These are phyloP conservation scores for Elsinoe batatas DNA, from an alignment of 2,329 filamentous ascomycete species.

Conservation along the genomic window DNA sequence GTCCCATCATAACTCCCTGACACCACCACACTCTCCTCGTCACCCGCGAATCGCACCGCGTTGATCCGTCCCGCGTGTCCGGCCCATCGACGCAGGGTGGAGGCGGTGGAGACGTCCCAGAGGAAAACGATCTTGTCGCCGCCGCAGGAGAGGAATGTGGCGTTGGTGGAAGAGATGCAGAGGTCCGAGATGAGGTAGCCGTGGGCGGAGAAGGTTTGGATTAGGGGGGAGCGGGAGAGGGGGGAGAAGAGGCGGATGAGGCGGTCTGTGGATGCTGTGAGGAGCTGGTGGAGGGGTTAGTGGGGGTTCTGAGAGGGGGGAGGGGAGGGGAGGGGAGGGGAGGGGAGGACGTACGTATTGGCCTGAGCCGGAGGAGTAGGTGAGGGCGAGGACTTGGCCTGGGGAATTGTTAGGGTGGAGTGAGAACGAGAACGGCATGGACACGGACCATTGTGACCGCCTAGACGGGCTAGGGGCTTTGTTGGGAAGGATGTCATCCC, in stretches of 20 bases:
- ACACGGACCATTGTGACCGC: constrained; percentile 9
- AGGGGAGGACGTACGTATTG: constrained; percentile 31
- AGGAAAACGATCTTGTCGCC: constrained; percentile 87
- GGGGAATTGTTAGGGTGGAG: neutral
- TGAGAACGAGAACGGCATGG: neutral
- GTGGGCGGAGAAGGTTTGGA: constrained; percentile 83
- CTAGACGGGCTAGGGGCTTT: constrained; percentile 9
- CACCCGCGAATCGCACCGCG: constrained; percentile 66
- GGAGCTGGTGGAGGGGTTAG: constrained; percentile 35
- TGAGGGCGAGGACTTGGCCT: constrained; percentile 41
- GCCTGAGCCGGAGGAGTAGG: constrained; percentile 39
- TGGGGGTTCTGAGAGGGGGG: neutral
- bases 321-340: neutral
- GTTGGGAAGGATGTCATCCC: constrained; percentile 13
- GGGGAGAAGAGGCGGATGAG: constrained; percentile 81
- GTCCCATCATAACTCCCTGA: constrained; percentile 67
- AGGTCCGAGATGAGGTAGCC: constrained; percentile 87
- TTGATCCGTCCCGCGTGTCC: constrained; percentile 62
- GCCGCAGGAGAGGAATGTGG: constrained; percentile 74
- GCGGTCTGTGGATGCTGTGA: constrained; percentile 80
- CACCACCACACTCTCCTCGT: constrained; percentile 61
- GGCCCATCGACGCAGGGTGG: constrained; percentile 65
- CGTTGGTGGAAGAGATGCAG: constrained; percentile 62
- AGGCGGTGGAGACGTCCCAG: constrained; percentile 81
- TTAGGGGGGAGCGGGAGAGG: constrained; percentile 42